Percentiles rank a stretch among this genome's conserved stretches.
Evolutionary conservation across 331 rosid genomes (phyloP).

Genomic region (Stylosanthes scabra): DNA sequence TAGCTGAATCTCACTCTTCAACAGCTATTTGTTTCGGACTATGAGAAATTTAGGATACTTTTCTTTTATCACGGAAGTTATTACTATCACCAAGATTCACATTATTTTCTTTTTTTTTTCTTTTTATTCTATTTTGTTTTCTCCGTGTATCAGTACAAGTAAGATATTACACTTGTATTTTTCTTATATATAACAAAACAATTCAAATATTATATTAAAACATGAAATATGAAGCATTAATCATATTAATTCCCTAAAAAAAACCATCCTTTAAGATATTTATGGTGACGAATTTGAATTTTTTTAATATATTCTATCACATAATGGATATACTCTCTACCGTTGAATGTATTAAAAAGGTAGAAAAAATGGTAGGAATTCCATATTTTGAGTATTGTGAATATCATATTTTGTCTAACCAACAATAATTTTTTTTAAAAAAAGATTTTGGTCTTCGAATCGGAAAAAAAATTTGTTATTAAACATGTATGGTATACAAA

Average conservation of each 20-base stretch:
- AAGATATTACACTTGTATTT: too few relatives aligned
- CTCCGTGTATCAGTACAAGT: too few relatives aligned
- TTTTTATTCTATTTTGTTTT: background rate
- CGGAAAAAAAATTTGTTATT: too few relatives aligned
- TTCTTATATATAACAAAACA: too few relatives aligned
- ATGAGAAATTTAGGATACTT: slow-evolving; percentile 50
- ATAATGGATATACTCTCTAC: background rate
- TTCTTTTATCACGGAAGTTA: slow-evolving; percentile 41
- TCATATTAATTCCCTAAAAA: background rate
- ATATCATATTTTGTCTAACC: too few relatives aligned
- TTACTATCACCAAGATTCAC: slow-evolving; percentile 41
- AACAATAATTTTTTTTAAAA: too few relatives aligned
- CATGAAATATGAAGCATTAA: too few relatives aligned
- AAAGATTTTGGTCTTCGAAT: too few relatives aligned
- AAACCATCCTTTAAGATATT: slow-evolving; percentile 1
- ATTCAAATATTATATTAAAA: too few relatives aligned
- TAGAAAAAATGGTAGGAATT: slow-evolving; percentile 3
- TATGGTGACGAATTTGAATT: background rate
- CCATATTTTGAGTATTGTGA: background rate
- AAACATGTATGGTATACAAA: too few relatives aligned
- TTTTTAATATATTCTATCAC: background rate
- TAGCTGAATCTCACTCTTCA: too few relatives aligned
- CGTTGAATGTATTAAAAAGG: background rate
- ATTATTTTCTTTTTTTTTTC: background rate
- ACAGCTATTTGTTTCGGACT: too few relatives aligned